Base-by-base conservation (phyloP, 2,329 filamentous ascomycete species). In the Alternaria tenuissima region DNA sequence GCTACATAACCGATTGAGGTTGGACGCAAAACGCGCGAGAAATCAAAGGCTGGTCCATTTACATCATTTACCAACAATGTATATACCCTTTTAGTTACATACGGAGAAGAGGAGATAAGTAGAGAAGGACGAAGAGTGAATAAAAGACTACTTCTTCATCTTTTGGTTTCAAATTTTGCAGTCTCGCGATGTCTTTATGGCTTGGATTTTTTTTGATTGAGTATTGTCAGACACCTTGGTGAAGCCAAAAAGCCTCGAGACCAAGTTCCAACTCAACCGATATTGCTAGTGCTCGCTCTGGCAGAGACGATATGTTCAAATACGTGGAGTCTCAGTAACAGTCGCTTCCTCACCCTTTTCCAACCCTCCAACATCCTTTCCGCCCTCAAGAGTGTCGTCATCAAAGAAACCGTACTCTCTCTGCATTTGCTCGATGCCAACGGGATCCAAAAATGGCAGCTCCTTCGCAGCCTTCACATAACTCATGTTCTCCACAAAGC, bases 51-150 rank as follows among this genome's bases (percentile, higher is more conserved):
- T 58, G 55, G 49, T 41, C 55, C 49, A 20, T 18, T 24, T 34
- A 16, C 46, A 54, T 18, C 44, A 22, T 39, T 54, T 26, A 51
- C 18, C 22, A 30, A 57, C 55, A 41, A 47, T 58, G 55, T 58
- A 58, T 58, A 58, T 58, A 49, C 46, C 46, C 32, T 49, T 49
- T 49, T 38, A 49, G 30, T 49, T 38, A 38, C 46, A 49, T 49
- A 49, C 38, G 46, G 46, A 49, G 30, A 49, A 18, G 20, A 26
- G 46, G 20, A 38, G 32, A 38, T 24, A 6, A 14, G 14, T 38
- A 36, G 22, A 38, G 46, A 24, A 49, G 46, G 46, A 49, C 9
- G 32, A 36, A 49, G 46, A 26, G 32, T 49, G 46, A 38, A 49
- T 38, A n/a, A 3, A 48, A 24, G 30, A 49, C 46, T 36, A 1